Base-by-base conservation (phyloP, 176 grass and related monocot genomes). In the Phyllostachys edulis region DNA sequence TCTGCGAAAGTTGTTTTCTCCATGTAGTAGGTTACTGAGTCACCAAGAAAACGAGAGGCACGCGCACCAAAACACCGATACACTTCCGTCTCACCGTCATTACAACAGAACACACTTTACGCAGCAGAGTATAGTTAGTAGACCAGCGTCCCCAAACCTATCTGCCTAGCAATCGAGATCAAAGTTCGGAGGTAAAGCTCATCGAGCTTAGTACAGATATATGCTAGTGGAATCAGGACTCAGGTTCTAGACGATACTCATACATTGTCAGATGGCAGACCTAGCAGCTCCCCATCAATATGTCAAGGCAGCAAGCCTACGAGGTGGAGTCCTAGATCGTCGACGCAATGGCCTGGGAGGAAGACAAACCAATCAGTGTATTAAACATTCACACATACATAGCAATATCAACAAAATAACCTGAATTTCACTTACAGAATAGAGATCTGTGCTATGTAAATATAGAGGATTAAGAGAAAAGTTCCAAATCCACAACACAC, bases 291-390 rank as follows among this genome's bases (percentile, higher is more conserved):
- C 64, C 5, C 2, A 11, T 83, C 79, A 90, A 66, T 57, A 89
- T 24, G 39, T 83, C 73, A 79, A 73, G 74, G 74, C 67, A 78
- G 79, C 40, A 52, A 87, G 60, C 79, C 88, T 83, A 15, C 80
- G 79, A 29, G 88, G 79, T 7, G 88, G 88, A 83, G 84, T 83
- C 84, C 84, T 78, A 3, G 84, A 90, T 34, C 84, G 85, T 78
- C 26, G 15, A 12, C 74, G 84, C 50, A 41, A 64, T 66, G 88
- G 67, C 74, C 88, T 90, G 84, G 12, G 6, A 73, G 14, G 26
- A 73, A 79, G 69, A 29, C 17, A 71, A 71, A 76, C n/a, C 24
- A 16, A 2, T 78, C 59, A 90, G 39, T 37, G 34, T 26, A 36
- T 12, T 45, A 16, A 52, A 80, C 42, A 27, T 18, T 14, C 9